Conservation (phyloP, 129 eudicot genomes). For the Pulicaria dysenterica region DNA sequence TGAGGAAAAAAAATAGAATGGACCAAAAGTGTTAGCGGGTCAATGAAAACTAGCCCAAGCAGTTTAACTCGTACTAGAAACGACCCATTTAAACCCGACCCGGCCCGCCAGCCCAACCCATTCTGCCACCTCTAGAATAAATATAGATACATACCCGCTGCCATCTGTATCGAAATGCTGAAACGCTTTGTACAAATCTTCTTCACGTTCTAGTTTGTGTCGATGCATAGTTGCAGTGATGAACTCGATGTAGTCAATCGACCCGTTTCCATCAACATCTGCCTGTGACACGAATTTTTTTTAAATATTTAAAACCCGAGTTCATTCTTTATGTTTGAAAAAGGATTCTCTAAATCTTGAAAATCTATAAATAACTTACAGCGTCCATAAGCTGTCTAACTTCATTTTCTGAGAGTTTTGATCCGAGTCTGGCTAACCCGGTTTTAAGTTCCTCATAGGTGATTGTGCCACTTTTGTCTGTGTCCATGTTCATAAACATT, state of each 20-base stretch:
- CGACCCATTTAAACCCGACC: not conserved
- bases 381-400: constrained; percentile 96
- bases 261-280: constrained; percentile 91
- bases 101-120: not conserved
- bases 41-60: not conserved
- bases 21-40: constrained; percentile 5
- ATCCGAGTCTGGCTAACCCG: constrained; percentile 90
- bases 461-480: constrained; percentile 82
- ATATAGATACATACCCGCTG: constrained; percentile 63
- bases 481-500: constrained; percentile 89
- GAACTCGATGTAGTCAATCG: constrained; percentile 91
- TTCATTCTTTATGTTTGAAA: not conserved
- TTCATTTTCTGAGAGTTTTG: constrained; percentile 88
- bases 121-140: not conserved
- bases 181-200: constrained; percentile 81
- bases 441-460: constrained; percentile 86
- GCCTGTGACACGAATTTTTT: constrained; percentile 46
- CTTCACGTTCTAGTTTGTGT: constrained; percentile 83
- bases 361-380: constrained; percentile 42
- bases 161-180: constrained; percentile 79
- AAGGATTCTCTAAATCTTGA: not conserved
- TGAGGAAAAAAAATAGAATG: not conserved
- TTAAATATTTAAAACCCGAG: not conserved
- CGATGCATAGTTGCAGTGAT: constrained; percentile 97
- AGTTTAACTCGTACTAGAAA: not conserved